Conservation (phyloP, 148 eudicot genomes). For the Rhododendron kiyosumense region DNA sequence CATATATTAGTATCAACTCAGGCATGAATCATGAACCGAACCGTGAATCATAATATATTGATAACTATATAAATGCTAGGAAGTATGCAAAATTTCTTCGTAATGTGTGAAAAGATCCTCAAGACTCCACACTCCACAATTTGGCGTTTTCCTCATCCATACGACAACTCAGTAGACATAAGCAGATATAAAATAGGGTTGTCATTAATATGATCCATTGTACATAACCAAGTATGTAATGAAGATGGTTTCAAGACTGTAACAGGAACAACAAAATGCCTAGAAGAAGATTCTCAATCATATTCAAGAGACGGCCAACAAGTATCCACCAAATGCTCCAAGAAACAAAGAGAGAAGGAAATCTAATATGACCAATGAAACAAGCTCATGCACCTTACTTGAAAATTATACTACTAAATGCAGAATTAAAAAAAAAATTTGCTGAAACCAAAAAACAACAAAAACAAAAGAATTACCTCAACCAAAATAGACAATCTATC, state of each 20-base stretch:
- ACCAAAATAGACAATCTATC: conserved; percentile 59
- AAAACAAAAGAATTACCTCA: conserved; percentile 43
- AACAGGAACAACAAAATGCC: background rate
- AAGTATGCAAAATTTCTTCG: background rate
- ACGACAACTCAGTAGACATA: background rate
- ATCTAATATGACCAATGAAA: background rate
- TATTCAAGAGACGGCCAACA: background rate
- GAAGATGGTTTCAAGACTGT: background rate
- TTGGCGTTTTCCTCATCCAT: background rate
- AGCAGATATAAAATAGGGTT: background rate
- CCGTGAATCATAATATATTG: background rate
- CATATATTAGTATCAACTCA: background rate
- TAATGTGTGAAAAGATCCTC: background rate
- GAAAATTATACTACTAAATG: background rate
- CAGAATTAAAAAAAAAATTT: background rate
- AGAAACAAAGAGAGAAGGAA: background rate
- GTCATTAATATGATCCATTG: background rate
- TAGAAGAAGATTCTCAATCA: background rate
- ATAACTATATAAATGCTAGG: background rate
- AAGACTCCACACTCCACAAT: background rate
- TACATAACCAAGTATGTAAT: background rate
- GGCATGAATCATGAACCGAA: background rate
- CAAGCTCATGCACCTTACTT: background rate
- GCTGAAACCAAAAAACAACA: background rate
- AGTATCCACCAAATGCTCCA: background rate